Conservation (phyloP, 495 filamentous ascomycete genomes). For the Penicillium canariense region DNA sequence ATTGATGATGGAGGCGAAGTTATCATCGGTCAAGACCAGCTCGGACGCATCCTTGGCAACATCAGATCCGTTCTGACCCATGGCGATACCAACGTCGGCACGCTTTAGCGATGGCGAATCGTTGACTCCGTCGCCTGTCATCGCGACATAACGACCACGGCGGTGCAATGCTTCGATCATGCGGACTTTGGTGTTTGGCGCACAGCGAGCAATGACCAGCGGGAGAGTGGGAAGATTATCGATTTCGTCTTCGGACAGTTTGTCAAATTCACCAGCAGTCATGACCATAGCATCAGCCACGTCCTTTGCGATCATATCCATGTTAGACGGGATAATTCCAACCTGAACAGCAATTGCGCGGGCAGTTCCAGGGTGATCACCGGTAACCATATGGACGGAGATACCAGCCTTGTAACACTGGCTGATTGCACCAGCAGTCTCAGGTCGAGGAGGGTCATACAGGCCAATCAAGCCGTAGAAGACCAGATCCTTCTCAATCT, state of each 20-base stretch:
- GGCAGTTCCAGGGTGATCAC: conserved; percentile 66
- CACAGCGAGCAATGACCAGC: conserved; percentile 68
- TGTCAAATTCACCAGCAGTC: conserved; percentile 68
- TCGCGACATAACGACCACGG: conserved; percentile 64
- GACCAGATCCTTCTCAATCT: conserved; percentile 57
- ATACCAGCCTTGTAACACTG: conserved; percentile 67
- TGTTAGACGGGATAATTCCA: conserved; percentile 61
- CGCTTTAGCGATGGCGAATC: conserved; percentile 78
- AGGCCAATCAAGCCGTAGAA: conserved; percentile 70
- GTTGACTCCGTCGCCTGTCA: conserved; percentile 91
- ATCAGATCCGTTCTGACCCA: conserved; percentile 75
- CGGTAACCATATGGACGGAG: conserved; percentile 73
- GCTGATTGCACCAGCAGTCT: conserved; percentile 51
- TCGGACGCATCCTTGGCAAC: conserved; percentile 86
- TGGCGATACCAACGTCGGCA: conserved; percentile 83
- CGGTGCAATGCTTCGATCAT: conserved; percentile 77
- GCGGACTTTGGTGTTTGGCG: conserved; percentile 70
- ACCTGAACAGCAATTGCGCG: conserved; percentile 63
- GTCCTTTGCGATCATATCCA: conserved; percentile 48
- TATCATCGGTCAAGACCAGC: conserved; percentile 78
- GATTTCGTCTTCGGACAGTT: conserved; percentile 60
- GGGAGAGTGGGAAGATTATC: conserved; percentile 64
- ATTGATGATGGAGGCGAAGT: conserved; percentile 79
- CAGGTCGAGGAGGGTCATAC: conserved; percentile 67
- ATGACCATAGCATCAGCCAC: conserved; percentile 65